phyloP scores from a whole-genome alignment of 2,329 filamentous ascomycete species.

The Graphium sp. region DNA sequence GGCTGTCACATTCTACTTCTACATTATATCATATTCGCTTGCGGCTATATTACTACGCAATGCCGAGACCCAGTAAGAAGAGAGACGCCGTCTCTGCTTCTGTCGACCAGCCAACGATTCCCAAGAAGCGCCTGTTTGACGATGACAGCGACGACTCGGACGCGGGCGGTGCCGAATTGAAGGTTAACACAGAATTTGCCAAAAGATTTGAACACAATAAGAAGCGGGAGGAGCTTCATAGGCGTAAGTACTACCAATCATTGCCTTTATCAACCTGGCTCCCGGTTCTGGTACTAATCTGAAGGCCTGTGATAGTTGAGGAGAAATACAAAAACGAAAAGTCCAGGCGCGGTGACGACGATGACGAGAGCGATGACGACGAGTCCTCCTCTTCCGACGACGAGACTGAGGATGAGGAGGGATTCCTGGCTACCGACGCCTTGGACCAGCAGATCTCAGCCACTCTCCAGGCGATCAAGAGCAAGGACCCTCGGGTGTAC shows the following conservation, averaged over 20 bases:
- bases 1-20: background rate
- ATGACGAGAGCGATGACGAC: conserved; percentile 29
- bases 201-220: conserved; percentile 91
- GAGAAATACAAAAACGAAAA: conserved; percentile 64
- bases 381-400: conserved; percentile 52
- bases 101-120: conserved; percentile 12
- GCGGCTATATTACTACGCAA: no score
- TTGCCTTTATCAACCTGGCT: background rate
- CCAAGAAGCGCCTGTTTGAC: conserved; percentile 35
- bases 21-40: background rate
- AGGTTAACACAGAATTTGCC: conserved; percentile 83
- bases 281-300: no score
- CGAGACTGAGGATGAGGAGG: conserved; percentile 82
- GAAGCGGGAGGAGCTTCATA: conserved; percentile 74
- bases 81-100: no score
- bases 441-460: conserved; percentile 78
- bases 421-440: conserved; percentile 68
- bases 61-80: conserved; percentile 4
- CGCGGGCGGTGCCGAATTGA: conserved; percentile 35
- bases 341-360: conserved; percentile 33
- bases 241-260: conserved; percentile 27
- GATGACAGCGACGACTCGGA: conserved; percentile 25
- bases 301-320: no score
- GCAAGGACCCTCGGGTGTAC: conserved; percentile 84
- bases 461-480: conserved; percentile 72